Base-by-base conservation (phyloP, 1,284 basidiomycete species). In the Rhizopogon parksii region DNA sequence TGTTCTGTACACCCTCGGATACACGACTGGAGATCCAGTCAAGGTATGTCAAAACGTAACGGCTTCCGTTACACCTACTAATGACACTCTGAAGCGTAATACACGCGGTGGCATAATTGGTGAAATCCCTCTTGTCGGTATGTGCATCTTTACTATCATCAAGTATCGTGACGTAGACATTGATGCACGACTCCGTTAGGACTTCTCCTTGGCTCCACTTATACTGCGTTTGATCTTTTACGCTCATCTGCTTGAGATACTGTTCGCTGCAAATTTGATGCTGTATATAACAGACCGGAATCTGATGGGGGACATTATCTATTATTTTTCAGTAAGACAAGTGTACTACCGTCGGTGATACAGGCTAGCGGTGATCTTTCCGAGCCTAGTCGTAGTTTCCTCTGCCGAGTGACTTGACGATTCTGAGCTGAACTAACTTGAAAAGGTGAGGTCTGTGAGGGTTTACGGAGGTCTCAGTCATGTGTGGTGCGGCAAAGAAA, bases 1-100 rank as follows among this genome's bases (percentile, higher is more conserved):
- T 21, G 62, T 72, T 30, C 50, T 68, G 36, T 75, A 66, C 37
- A 72, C 65, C 35, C 54, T 61, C 9, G 65, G 62, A 2, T 68
- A 69, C 43, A 39, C 47, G 2, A 49, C 59, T 2, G 63, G 67
- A 12, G 59, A 65, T 19, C 59, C 63, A 7, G 24, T 40, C 17
- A 65, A 67, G 60, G 67, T 67, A 47, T n/a, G 53, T 60, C 56
- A 48, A 7, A 30, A 60, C 15, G 47, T 51, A 1, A 50, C 51
- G n/a, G 14, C 39, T 6, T 39, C 12, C 4, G 8, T 12, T 14
- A n/a, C 27, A 19, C 32, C n/a, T 36, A 21, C 5, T 36, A n/a
- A 4, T 5, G 25, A 8, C n/a, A 30, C 32, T 14, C 12, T 36
- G 11, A 36, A 61, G 60, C 50, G 59, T 46, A 55, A 53, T 47